phyloP scores from a whole-genome alignment of 2,329 filamentous ascomycete genomes.

The Leptographium flavum region DNA sequence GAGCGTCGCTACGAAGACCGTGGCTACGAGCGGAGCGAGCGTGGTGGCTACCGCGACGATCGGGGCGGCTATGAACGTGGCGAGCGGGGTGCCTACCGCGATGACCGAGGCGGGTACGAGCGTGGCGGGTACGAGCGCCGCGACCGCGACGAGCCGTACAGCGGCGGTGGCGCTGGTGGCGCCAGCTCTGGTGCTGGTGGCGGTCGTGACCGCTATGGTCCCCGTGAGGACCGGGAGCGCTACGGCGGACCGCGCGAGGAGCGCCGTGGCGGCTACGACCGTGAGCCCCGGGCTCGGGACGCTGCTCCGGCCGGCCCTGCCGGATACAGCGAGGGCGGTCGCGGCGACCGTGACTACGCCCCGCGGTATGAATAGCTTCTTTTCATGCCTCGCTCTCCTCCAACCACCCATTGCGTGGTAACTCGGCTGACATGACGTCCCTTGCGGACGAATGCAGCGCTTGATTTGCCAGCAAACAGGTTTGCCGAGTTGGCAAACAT shows the following conservation, averaged over 20 bases:
- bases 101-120: conserved; percentile 41
- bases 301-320: conserved; percentile 19
- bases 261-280: conserved; percentile 21
- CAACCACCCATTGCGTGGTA: background rate
- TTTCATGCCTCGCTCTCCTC: background rate
- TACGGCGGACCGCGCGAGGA: conserved; percentile 19
- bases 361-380: conserved; percentile 17
- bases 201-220: conserved; percentile 30
- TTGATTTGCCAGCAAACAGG: background rate
- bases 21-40: conserved; percentile 22
- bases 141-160: conserved; percentile 27
- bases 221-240: conserved; percentile 32
- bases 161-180: conserved; percentile 27
- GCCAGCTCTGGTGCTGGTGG: conserved; percentile 25
- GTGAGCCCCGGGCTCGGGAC: conserved; percentile 10
- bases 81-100: conserved; percentile 31
- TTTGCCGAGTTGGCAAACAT: background rate
- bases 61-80: conserved; percentile 31
- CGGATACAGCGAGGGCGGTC: conserved; percentile 24
- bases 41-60: conserved; percentile 29
- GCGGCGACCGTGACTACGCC: conserved; percentile 28
- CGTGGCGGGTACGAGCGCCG: conserved; percentile 34
- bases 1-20: conserved; percentile 17
- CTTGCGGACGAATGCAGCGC: background rate
- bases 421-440: background rate